These are phyloP conservation scores for Dissophora globulifera DNA, from an alignment of 192 early-diverging fungal genomes.

Conservation along the genomic window DNA sequence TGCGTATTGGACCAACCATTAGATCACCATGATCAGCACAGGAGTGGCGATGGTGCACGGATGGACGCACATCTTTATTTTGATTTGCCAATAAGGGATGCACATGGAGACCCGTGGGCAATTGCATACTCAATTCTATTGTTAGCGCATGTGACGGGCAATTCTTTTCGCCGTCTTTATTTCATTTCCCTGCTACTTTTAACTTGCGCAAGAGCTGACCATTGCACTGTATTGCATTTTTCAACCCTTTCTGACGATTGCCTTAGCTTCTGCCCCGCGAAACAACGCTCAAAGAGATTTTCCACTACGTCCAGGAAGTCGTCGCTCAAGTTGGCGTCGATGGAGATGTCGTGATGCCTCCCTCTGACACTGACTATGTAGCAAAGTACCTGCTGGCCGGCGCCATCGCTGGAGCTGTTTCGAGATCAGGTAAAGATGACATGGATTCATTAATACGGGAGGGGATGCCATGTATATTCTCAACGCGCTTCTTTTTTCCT, in stretches of 20 bases:
- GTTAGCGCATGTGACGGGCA: slow-evolving; percentile 1
- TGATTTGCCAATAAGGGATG: too few relatives aligned
- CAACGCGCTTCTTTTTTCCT: too few relatives aligned
- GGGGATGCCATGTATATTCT: too few relatives aligned
- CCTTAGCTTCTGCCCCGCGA: slow-evolving; percentile 68
- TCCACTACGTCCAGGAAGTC: slow-evolving; percentile 65
- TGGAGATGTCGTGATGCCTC: slow-evolving; percentile 72
- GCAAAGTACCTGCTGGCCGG: slow-evolving; percentile 75
- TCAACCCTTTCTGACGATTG: slow-evolving; percentile 23
- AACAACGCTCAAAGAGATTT: slow-evolving; percentile 70
- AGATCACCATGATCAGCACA: too few relatives aligned
- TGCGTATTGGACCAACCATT: too few relatives aligned
- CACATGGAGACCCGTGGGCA: background rate
- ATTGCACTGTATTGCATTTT: slow-evolving; percentile 2
- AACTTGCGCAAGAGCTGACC: too few relatives aligned
- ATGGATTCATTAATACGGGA: too few relatives aligned
- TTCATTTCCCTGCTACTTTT: too few relatives aligned
- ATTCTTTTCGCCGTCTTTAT: too few relatives aligned
- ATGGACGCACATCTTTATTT: too few relatives aligned
- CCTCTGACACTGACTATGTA: slow-evolving; percentile 62
- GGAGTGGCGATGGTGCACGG: too few relatives aligned
- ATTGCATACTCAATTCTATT: background rate
- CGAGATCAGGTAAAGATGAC: slow-evolving; percentile 59
- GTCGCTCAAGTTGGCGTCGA: slow-evolving; percentile 72
- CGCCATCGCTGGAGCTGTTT: slow-evolving; percentile 78